Evolutionary conservation across 2,329 filamentous ascomycete genomes (phyloP).

Genomic region (Talaromyces sp.): DNA sequence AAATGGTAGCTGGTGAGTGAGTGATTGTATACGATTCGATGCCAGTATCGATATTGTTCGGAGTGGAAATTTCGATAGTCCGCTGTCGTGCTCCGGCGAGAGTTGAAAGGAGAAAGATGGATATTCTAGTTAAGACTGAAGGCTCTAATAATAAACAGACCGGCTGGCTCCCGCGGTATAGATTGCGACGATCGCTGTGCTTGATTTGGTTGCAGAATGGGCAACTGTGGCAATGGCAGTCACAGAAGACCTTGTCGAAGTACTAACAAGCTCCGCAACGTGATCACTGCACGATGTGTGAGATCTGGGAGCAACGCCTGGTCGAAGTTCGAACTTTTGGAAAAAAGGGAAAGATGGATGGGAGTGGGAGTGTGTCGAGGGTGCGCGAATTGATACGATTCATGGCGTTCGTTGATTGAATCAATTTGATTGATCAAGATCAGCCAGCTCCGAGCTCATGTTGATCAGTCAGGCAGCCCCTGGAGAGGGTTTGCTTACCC

Average conservation of each 20-base stretch:
- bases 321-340: not conserved
- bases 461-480: slow-evolving; percentile 8
- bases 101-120: not conserved
- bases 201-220: not conserved
- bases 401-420: not conserved
- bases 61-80: slow-evolving; percentile 8
- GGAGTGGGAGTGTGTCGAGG: not conserved
- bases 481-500: slow-evolving; percentile 6
- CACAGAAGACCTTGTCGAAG: not conserved
- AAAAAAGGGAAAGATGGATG: not conserved
- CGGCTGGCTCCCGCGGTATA: not conserved
- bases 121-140: slow-evolving; percentile 1
- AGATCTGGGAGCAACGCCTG: not conserved
- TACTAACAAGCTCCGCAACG: not conserved
- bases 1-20: not conserved
- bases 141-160: slow-evolving; percentile 3
- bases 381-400: not conserved
- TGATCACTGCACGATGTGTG: not conserved
- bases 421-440: not conserved
- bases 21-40: not conserved
- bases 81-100: not conserved
- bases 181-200: slow-evolving; percentile 13
- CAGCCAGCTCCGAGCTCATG: not conserved
- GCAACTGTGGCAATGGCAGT: slow-evolving; percentile 7
- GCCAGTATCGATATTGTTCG: slow-evolving; percentile 4